These are phyloP conservation scores for Halophytophthora polymorphica DNA, from an alignment of 352 stramenopile genomes.

Conservation along the genomic window DNA sequence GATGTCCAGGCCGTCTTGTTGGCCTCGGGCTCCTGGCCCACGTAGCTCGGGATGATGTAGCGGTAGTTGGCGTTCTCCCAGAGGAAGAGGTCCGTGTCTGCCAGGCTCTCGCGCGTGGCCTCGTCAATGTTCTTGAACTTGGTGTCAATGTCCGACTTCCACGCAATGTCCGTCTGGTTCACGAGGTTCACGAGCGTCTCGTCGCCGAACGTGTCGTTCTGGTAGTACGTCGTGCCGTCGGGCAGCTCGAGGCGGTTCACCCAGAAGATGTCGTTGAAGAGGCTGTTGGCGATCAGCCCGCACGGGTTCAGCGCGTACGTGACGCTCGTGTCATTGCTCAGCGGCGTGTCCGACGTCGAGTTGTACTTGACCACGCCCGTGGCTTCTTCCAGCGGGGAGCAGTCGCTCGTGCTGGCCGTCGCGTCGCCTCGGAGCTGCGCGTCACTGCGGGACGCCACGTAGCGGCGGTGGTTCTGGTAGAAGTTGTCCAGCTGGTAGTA, in stretches of 20 bases:
- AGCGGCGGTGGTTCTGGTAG: conserved; percentile 98
- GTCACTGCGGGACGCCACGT: conserved; percentile 89
- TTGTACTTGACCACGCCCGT: conserved; percentile 67
- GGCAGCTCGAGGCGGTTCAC: conserved; percentile 62
- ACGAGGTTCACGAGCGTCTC: conserved; percentile 82
- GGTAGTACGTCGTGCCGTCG: conserved; percentile 48
- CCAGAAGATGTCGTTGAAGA: conserved; percentile 97
- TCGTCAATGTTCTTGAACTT: conserved; percentile 94
- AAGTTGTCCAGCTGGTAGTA: conserved; percentile 99
- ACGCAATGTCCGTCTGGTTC: conserved; percentile 95
- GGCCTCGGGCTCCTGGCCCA: conserved; percentile 42
- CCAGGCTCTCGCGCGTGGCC: conserved; percentile 22
- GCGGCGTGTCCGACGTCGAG: conserved; percentile 40
- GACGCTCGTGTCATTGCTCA: conserved; percentile 34
- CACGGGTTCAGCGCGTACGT: conserved; percentile 93
- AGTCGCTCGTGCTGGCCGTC: conserved; percentile 61
- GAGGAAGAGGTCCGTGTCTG: conserved; percentile 57
- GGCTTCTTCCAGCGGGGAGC: conserved; percentile 69
- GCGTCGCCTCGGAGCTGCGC: conserved; percentile 85
- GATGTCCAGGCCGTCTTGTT: conserved; percentile 86
- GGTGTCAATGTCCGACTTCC: conserved; percentile 94
- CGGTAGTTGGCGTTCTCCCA: conserved; percentile 85
- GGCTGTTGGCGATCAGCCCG: conserved; percentile 97
- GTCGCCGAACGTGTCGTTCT: conserved; percentile 52
- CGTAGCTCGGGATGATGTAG: conserved; percentile 74